phyloP scores from a whole-genome alignment of 495 filamentous ascomycete genomes.

The Parathielavia appendiculata region DNA sequence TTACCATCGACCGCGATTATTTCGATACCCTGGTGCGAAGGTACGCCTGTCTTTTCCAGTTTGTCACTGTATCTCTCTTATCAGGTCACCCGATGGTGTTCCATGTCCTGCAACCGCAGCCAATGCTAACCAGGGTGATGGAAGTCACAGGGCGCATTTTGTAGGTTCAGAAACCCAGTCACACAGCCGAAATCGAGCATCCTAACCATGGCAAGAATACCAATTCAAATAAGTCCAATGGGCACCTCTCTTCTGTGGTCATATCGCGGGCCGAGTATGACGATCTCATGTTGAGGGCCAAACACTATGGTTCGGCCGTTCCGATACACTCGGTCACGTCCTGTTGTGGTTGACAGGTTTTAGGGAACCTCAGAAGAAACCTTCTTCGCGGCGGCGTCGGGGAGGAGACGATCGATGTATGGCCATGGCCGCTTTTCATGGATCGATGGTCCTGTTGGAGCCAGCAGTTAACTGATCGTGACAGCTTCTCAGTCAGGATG shows the following conservation, averaged over 20 bases:
- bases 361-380: constrained; percentile 58
- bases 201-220: constrained; percentile 17
- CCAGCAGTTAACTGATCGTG: constrained; percentile 5
- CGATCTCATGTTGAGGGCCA: constrained; percentile 23
- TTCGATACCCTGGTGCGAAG: constrained; percentile 50
- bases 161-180: constrained; percentile 20
- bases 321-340: background rate
- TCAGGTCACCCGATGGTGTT: background rate
- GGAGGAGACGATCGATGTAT: constrained; percentile 56
- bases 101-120: constrained; percentile 1
- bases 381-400: constrained; percentile 60
- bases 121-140: constrained; percentile 15
- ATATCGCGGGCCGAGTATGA: constrained; percentile 36
- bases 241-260: constrained; percentile 12
- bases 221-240: constrained; percentile 11
- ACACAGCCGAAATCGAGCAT: background rate
- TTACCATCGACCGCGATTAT: constrained; percentile 50
- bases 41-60: constrained; percentile 25
- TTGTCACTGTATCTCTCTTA: background rate
- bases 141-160: constrained; percentile 22
- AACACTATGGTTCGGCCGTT: constrained; percentile 34
- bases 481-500: constrained; percentile 52
- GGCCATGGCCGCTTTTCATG: constrained; percentile 11
- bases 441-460: background rate
- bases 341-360: constrained; percentile 4